Percentiles rank a stretch among this genome's conserved stretches.
Conservation (phyloP, 495 filamentous ascomycete genomes). For the Trichoderma asperelloides region DNA sequence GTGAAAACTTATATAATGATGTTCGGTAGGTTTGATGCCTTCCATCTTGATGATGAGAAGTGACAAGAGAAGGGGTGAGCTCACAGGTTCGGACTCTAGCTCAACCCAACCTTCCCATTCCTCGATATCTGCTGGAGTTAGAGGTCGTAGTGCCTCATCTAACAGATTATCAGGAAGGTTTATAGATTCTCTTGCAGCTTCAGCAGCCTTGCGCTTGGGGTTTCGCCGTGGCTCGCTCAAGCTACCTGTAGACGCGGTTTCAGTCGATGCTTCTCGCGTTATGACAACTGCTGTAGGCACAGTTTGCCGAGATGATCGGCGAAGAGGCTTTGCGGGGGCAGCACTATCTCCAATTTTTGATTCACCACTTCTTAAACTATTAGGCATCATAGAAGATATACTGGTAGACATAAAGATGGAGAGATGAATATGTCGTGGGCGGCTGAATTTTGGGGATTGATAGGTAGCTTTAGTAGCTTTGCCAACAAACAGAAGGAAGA, state of each 20-base stretch:
- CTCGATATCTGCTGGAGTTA: slow-evolving; percentile 31
- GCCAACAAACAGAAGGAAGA: not conserved
- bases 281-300: not conserved
- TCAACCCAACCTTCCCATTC: slow-evolving; percentile 68
- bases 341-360: not conserved
- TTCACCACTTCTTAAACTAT: not conserved
- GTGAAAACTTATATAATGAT: not conserved
- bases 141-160: slow-evolving; percentile 27
- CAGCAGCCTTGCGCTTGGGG: slow-evolving; percentile 30
- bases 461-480: not conserved
- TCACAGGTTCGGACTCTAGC: slow-evolving; percentile 83
- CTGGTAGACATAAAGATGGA: not conserved
- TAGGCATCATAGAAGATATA: not conserved
- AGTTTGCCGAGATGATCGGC: not conserved
- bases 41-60: not conserved
- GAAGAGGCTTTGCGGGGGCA: not conserved
- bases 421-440: not conserved
- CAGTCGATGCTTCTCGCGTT: not conserved
- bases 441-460: not conserved
- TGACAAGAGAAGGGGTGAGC: slow-evolving; percentile 12
- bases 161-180: slow-evolving; percentile 26
- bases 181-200: slow-evolving; percentile 18
- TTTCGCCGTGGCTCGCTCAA: slow-evolving; percentile 23
- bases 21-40: not conserved
- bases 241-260: not conserved